A percentile compares a stretch with the other conserved stretches of the same genome.
phyloP scores from a whole-genome alignment of 2,329 filamentous ascomycete species.

The Botrytis medusae region DNA sequence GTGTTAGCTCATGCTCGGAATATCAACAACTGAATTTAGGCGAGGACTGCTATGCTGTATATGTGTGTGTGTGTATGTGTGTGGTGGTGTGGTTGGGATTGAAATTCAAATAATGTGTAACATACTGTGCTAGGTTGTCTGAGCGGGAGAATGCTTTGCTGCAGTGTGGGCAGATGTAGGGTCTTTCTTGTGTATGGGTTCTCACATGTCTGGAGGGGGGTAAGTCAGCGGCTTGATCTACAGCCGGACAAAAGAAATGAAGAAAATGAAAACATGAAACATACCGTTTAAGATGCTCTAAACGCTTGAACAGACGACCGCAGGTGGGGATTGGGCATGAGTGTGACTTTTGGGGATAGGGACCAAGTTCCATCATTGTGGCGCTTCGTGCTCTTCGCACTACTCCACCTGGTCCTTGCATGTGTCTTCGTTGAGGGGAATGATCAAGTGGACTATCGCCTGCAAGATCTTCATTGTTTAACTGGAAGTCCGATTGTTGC shows the following conservation, averaged over 20 bases:
- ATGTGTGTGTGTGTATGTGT: constrained; percentile 23
- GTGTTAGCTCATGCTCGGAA: constrained; percentile 32
- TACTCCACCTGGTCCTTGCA: constrained; percentile 71
- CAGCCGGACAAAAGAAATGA: constrained; percentile 34
- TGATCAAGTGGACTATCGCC: constrained; percentile 59
- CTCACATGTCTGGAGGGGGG: constrained; percentile 78
- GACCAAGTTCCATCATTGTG: constrained; percentile 93
- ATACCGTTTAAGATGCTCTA: constrained; percentile 99
- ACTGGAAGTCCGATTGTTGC: constrained; percentile 68
- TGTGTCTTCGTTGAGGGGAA: constrained; percentile 61
- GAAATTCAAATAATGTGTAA: constrained; percentile 29
- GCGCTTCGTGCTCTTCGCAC: constrained; percentile 89
- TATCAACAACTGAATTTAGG: constrained; percentile 23
- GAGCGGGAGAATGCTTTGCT: constrained; percentile 98
- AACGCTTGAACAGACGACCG: constrained; percentile 94
- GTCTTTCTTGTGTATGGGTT: constrained; percentile 98
- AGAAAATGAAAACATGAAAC: constrained; percentile 47
- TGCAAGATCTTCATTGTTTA: constrained; percentile 62
- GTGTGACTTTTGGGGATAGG: constrained; percentile 96
- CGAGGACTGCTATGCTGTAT: constrained; percentile 42
- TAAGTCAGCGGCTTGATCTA: constrained; percentile 49
- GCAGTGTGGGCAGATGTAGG: constrained; percentile 96
- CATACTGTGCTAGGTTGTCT: constrained; percentile 97
- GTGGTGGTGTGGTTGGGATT: constrained; percentile 20
- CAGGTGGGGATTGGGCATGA: constrained; percentile 99